phyloP scores from a whole-genome alignment of 2,329 filamentous ascomycete genomes.

The Blastomyces percursus region DNA sequence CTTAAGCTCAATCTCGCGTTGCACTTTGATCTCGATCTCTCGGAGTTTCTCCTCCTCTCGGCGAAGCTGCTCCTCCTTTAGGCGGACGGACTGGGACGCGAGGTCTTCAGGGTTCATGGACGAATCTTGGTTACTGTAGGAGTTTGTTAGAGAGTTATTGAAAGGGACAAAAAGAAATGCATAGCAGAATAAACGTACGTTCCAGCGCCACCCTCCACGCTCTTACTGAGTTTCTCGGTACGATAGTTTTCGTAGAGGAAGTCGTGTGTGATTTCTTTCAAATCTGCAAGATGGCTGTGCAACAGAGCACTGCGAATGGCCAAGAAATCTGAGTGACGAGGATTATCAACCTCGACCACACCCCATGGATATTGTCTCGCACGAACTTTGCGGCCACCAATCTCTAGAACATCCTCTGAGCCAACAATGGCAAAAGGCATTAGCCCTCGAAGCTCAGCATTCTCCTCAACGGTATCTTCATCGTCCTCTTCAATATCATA shows the following conservation, averaged over 20 bases:
- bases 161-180: neutral
- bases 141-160: conserved; percentile 3
- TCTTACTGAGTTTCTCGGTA: conserved; percentile 99
- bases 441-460: conserved; percentile 87
- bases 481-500: conserved; percentile 99
- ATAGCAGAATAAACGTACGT: conserved; percentile 52
- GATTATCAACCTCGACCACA: conserved; percentile 97
- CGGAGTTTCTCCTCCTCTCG: conserved; percentile 99
- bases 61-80: conserved; percentile 99
- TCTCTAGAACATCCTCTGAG: conserved; percentile 89
- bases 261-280: conserved; percentile 99
- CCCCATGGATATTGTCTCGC: conserved; percentile 98
- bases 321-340: conserved; percentile 95
- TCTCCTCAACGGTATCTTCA: conserved; percentile 98
- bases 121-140: conserved; percentile 13
- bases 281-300: conserved; percentile 92
- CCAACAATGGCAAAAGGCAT: conserved; percentile 99
- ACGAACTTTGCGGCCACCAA: conserved; percentile 81
- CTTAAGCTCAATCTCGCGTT: conserved; percentile 99
- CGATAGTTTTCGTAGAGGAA: conserved; percentile 99
- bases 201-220: conserved; percentile 79
- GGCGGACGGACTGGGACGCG: conserved; percentile 88
- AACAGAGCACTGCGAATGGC: conserved; percentile 92
- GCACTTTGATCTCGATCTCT: conserved; percentile 98
- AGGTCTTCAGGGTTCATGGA: conserved; percentile 64